These are phyloP conservation scores for Leishmania aethiopica DNA, from an alignment of 208 protist species.

Conservation along the genomic window DNA sequence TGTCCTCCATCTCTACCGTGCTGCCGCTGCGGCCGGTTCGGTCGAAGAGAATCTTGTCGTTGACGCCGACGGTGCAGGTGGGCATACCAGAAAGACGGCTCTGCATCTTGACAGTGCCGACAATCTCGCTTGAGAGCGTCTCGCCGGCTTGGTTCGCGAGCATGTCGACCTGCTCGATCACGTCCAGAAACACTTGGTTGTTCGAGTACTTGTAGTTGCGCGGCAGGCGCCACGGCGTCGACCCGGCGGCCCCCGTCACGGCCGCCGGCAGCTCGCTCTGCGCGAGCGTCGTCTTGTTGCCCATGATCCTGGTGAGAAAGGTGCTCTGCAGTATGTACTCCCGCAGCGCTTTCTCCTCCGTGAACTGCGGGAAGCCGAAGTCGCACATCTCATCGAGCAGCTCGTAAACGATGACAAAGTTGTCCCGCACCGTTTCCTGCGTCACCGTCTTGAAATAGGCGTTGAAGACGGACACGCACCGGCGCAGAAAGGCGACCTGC, in stretches of 20 bases:
- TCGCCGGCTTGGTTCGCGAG: constrained; percentile 94
- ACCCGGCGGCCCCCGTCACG: constrained; percentile 94
- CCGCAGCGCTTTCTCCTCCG: constrained; percentile 95
- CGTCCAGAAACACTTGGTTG: constrained; percentile 99
- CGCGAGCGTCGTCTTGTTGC: constrained; percentile 38
- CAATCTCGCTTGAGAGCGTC: constrained; percentile 95
- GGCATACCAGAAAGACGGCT: constrained; percentile 98
- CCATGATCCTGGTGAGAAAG: constrained; percentile 46
- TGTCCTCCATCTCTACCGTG: constrained; percentile 94
- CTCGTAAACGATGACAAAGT: constrained; percentile 99
- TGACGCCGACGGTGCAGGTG: constrained; percentile 97
- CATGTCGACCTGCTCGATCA: constrained; percentile 97
- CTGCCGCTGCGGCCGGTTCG: constrained; percentile 43
- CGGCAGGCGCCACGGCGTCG: constrained; percentile 94
- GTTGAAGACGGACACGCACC: constrained; percentile 91
- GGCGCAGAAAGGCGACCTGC: constrained; percentile 95
- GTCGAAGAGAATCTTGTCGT: constrained; percentile 95
- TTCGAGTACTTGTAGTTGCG: constrained; percentile 96
- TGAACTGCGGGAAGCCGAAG: constrained; percentile 99
- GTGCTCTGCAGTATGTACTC: constrained; percentile 95
- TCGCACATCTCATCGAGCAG: constrained; percentile 99
- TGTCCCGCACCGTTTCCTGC: constrained; percentile 96
- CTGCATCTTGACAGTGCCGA: constrained; percentile 95
- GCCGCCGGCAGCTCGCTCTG: constrained; percentile 56
- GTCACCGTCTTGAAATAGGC: constrained; percentile 96